Percentiles rank a stretch among this genome's conserved stretches.
These are phyloP conservation scores for Juncus effusus DNA, from an alignment of 176 grass and related monocot species.

Conservation along the genomic window DNA sequence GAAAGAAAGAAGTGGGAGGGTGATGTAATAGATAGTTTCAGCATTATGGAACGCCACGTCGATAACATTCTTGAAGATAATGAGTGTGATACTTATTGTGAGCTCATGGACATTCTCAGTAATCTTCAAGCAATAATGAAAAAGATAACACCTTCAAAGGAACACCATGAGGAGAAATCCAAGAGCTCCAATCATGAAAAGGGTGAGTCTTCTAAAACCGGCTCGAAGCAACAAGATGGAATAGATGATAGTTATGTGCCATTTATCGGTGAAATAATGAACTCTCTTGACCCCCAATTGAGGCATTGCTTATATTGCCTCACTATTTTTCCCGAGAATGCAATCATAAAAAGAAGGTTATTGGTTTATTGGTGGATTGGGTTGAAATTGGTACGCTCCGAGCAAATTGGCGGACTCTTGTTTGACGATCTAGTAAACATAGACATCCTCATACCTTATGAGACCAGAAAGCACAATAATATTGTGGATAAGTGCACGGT, in stretches of 20 bases:
- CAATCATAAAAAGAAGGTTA: conserved; percentile 46
- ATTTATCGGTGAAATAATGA: conserved; percentile 27
- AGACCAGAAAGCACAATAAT: neutral
- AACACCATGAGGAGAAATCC: no score
- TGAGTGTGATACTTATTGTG: no score
- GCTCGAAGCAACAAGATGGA: neutral
- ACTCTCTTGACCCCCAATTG: conserved; percentile 46
- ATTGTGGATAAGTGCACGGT: conserved; percentile 36
- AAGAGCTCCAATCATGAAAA: no score
- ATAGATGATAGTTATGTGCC: neutral
- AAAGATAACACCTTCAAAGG: neutral
- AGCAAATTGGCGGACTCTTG: conserved; percentile 14
- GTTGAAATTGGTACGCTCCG: conserved; percentile 30
- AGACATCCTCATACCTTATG: conserved; percentile 33
- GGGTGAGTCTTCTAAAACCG: neutral
- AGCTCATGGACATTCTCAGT: no score
- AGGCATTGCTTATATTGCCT: conserved; percentile 57
- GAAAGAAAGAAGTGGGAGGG: no score
- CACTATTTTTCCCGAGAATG: conserved; percentile 54
- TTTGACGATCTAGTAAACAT: conserved; percentile 36
- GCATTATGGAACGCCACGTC: no score
- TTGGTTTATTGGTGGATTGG: conserved; percentile 78
- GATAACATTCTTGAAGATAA: no score
- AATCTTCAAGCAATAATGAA: no score
- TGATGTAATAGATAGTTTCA: no score